phyloP scores from a whole-genome alignment of 345 rosid species.

The Moricandia arvensis region DNA sequence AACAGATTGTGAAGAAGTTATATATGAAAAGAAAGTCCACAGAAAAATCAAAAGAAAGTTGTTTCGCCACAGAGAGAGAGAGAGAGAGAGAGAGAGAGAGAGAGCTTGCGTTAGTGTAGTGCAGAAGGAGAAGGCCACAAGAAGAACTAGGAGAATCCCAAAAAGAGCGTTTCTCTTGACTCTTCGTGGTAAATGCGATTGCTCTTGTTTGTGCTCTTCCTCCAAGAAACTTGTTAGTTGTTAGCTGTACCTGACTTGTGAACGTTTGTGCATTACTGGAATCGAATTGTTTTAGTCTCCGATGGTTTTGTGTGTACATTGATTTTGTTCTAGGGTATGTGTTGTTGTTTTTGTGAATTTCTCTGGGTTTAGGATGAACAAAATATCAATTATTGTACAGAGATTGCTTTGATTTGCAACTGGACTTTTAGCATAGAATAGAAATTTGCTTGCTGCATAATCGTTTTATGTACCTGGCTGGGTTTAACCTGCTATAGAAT shows the following conservation, averaged over 20 bases:
- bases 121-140: slow-evolving; percentile 17
- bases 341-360: slow-evolving; percentile 5
- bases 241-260: slow-evolving; percentile 8
- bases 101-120: slow-evolving; percentile 13
- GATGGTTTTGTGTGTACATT: slow-evolving; percentile 10
- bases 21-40: slow-evolving; percentile 16
- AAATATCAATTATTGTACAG: neutral
- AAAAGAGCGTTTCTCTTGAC: neutral
- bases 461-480: slow-evolving; percentile 3
- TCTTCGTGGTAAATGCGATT: slow-evolving; percentile 22
- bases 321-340: slow-evolving; percentile 33
- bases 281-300: slow-evolving; percentile 23
- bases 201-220: slow-evolving; percentile 18
- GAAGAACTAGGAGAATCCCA: slow-evolving; percentile 14
- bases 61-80: slow-evolving; percentile 21
- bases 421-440: neutral
- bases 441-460: slow-evolving; percentile 3
- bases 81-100: slow-evolving; percentile 10
- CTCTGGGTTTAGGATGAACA: neutral
- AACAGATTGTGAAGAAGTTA: slow-evolving; percentile 19
- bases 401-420: slow-evolving; percentile 12
- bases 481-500: slow-evolving; percentile 7
- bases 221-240: slow-evolving; percentile 6
- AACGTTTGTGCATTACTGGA: slow-evolving; percentile 28
- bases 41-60: slow-evolving; percentile 18